Evolutionary conservation across 768 basidiomycete genomes (phyloP).

Genomic region (Psilocybe cubensis): DNA sequence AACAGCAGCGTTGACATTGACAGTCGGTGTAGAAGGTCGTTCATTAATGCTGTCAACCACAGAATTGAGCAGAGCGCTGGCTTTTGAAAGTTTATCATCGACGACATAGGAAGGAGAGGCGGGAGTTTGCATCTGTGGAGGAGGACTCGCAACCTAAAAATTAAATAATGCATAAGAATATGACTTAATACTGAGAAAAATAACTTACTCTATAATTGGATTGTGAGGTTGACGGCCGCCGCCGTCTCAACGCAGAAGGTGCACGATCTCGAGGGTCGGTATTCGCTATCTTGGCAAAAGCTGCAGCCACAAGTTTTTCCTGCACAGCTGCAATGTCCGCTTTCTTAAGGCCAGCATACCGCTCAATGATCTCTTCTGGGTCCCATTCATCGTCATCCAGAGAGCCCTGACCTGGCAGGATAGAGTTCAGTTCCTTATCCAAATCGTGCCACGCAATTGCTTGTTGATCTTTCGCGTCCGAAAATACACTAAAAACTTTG

Average conservation of each 20-base stretch:
- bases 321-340: slow-evolving; percentile 75
- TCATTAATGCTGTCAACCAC: slow-evolving; percentile 55
- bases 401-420: slow-evolving; percentile 48
- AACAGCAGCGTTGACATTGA: slow-evolving; percentile 22
- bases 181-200: slow-evolving; percentile 11
- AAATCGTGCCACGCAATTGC: slow-evolving; percentile 69
- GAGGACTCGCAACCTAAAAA: slow-evolving; percentile 61
- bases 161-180: not conserved
- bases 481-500: slow-evolving; percentile 55
- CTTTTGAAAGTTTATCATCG: slow-evolving; percentile 58
- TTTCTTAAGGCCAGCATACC: slow-evolving; percentile 70
- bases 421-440: slow-evolving; percentile 47
- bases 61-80: slow-evolving; percentile 69
- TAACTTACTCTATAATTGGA: slow-evolving; percentile 62
- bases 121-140: slow-evolving; percentile 47
- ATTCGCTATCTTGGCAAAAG: slow-evolving; percentile 55
- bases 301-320: slow-evolving; percentile 71
- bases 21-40: slow-evolving; percentile 21
- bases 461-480: slow-evolving; percentile 49
- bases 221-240: slow-evolving; percentile 84
- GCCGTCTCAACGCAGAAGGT: slow-evolving; percentile 67
- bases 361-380: slow-evolving; percentile 67
- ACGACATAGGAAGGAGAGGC: slow-evolving; percentile 38
- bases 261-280: slow-evolving; percentile 64
- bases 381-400: slow-evolving; percentile 59